Evolutionary conservation across 139 green algal species (phyloP).

Genomic region (Mesotaenium endlicherianum): DNA sequence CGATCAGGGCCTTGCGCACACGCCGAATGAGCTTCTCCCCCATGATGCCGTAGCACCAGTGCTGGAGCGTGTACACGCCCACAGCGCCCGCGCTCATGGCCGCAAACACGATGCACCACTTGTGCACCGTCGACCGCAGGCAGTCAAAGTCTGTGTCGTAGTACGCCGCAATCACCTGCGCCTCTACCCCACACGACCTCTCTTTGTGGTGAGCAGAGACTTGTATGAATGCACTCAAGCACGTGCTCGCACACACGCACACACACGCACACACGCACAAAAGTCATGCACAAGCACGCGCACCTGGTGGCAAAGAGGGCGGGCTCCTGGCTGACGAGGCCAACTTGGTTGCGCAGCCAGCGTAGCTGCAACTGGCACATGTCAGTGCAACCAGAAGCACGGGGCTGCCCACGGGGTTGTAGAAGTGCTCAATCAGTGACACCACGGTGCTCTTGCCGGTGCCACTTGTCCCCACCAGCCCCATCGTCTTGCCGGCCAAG

Average conservation of each 20-base stretch:
- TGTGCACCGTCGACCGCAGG: slow-evolving; percentile 20
- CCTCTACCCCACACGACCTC: too few relatives aligned
- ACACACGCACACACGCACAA: slow-evolving; percentile 31
- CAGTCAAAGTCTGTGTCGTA: slow-evolving; percentile 27
- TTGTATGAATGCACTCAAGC: too few relatives aligned
- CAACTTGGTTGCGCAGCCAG: slow-evolving; percentile 72
- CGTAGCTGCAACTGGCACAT: slow-evolving; percentile 65
- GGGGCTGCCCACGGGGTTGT: slow-evolving; percentile 15
- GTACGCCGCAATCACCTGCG: slow-evolving; percentile 41
- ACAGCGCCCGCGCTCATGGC: background rate
- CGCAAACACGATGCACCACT: slow-evolving; percentile 31
- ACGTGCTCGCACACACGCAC: too few relatives aligned
- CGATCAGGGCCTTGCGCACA: too few relatives aligned
- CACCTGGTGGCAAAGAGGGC: slow-evolving; percentile 39
- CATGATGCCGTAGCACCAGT: slow-evolving; percentile 20
- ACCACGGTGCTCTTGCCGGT: slow-evolving; percentile 63
- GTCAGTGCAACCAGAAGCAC: slow-evolving; percentile 71
- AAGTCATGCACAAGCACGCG: background rate
- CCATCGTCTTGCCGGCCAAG: slow-evolving; percentile 53
- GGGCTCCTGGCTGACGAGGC: slow-evolving; percentile 66
- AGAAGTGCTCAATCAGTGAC: slow-evolving; percentile 50
- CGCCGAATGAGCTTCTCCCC: slow-evolving; percentile 41
- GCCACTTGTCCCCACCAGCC: slow-evolving; percentile 60
- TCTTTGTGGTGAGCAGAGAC: too few relatives aligned
- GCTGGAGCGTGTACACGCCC: slow-evolving; percentile 31